Base-by-base conservation (phyloP, 2,329 filamentous ascomycete species). In the Leptographium radiaticola region DNA sequence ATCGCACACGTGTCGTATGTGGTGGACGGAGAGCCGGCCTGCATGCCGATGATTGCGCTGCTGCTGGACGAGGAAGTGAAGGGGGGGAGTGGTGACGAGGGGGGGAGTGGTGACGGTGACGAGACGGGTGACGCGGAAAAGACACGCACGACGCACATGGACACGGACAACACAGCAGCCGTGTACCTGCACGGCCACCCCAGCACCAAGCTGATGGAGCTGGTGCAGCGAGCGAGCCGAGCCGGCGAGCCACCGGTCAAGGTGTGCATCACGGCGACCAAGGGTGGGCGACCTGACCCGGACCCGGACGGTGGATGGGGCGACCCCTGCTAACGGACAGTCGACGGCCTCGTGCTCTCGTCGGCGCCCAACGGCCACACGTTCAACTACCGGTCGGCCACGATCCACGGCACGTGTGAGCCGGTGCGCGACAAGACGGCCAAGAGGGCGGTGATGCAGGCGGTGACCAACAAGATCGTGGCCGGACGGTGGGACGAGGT, bases 301-400 rank as follows among this genome's bases (percentile, higher is more conserved):
- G 34, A 36, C 34, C 4, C 9, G 12, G 2, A 6, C 9, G 4
- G 34, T 36, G 34, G 12, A 25, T 25, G 25, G 34, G 34, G 9
- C 9, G 12, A 36, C 34, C 12, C 9, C 34, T 36, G 34, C 52
- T 45, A 4, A 38, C 25, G 18, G 10, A 4, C 18, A 59, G 56
- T 59, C 39, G 56, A 59, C 44, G 58, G 56, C 36, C 56, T 59
- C 1, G 58, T 56, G 4, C 48, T 59, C 4, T 58, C 58, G 11
- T 56, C 54, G 1, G 58, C 58, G 3, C 58, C 58, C 31, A 59
- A 59, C 52, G 58, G 55, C 31, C 58, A 59, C 53, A 55, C 58
- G 6, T 59, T 59, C 55, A 59, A 59, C 58, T 59, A 59, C 56
- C 57, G 58, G 12, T 51, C 53, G 1, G 58, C 58, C 34, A 59